Base-by-base conservation (phyloP, 805 yeast species). In the Vanderwaltozyma polyspora region DNA sequence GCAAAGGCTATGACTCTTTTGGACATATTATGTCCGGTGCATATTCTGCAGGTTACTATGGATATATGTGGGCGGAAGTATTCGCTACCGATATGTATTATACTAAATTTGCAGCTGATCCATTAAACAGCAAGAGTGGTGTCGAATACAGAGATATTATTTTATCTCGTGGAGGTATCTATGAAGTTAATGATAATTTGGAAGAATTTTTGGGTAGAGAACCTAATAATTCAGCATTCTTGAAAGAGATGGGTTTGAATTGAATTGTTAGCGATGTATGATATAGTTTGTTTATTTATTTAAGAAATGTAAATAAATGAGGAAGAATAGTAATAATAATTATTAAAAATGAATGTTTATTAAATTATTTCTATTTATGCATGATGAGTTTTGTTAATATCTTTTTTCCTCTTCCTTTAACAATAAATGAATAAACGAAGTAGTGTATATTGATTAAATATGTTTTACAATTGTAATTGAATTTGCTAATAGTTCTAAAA, bases 21-120 rank as follows among this genome's bases (percentile, higher is more conserved):
- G 84, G 83, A 2, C 95, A 84, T 52, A 68, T 72, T 36, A 72
- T 82, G 54, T 72, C 78, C 64, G 85, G 85, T 25, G 89, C 93
- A 13, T 84, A 84, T 55, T 89, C 82, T 35, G 76, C 87, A 9
- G 86, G 87, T 3, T 84, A 84, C 59, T 84, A 84, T 48, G 94
- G 94, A 2, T 84, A 84, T 55, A 59, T 83, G 61, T 84, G 85
- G 77, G 80, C 93, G 2, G 77, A 76, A 49, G 94, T 82, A 12
- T 84, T 77, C 63, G 91, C 94, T 1, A 72, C 83, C 6, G 94
- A 84, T 55, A 80, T 84, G 52, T 84, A 71, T 62, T 75, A 80
- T 55, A 60, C 82, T 4, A 69, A 72, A 49, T 84, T 84, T 66
- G 70, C 72, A 38, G 47, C 60, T 1, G 73, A 79, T 53, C 91